These are phyloP conservation scores for Eragrostis curvula DNA, from an alignment of 176 grass and related monocot genomes.

Conservation along the genomic window DNA sequence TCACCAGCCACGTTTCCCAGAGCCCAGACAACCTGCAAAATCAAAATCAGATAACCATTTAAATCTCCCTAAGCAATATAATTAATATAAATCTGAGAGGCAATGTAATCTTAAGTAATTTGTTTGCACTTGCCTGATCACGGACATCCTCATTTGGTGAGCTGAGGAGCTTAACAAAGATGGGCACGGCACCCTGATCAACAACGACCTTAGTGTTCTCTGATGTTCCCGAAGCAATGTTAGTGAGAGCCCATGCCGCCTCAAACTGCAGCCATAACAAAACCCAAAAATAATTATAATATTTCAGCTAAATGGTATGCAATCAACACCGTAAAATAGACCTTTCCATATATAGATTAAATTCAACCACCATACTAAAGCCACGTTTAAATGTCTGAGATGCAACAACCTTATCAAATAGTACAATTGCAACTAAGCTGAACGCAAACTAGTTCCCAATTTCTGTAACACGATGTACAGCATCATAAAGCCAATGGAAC, in stretches of 20 bases:
- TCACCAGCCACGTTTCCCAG: constrained; percentile 69
- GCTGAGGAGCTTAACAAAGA: constrained; percentile 63
- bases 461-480: background rate
- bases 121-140: constrained; percentile 56
- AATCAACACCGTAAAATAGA: background rate
- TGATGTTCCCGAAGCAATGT: constrained; percentile 59
- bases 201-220: constrained; percentile 62
- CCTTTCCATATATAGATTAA: background rate
- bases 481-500: background rate
- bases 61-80: background rate
- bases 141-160: constrained; percentile 60
- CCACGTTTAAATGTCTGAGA: background rate
- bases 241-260: constrained; percentile 66
- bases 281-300: background rate
- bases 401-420: background rate
- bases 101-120: background rate
- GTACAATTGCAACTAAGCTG: background rate
- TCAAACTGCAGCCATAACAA: constrained; percentile 60
- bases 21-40: constrained; percentile 67
- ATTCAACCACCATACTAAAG: background rate
- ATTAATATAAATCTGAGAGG: background rate
- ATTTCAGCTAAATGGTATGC: background rate
- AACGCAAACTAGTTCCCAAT: background rate
- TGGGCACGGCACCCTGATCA: constrained; percentile 48
- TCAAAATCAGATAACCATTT: constrained; percentile 15